Evolutionary conservation across 768 basidiomycete genomes (phyloP).

Genomic region (Hygrocybe punicea): DNA sequence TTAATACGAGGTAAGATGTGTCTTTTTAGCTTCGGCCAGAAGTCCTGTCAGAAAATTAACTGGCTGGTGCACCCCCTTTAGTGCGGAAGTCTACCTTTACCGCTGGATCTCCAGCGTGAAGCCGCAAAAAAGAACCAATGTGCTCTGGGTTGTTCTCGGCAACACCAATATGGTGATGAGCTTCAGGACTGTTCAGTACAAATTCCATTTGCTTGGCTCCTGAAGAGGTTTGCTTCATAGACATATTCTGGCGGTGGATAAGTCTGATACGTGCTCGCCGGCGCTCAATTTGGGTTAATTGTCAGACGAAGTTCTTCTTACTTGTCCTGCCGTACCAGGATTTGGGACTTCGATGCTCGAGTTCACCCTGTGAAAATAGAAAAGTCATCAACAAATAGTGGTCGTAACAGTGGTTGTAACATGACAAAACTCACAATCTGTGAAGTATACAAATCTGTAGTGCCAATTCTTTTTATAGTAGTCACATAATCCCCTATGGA

Average conservation of each 20-base stretch:
- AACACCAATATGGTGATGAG: background rate
- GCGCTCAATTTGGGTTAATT: slow-evolving; percentile 13
- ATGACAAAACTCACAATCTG: background rate
- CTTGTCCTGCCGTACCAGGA: slow-evolving; percentile 5
- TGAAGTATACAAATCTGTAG: background rate
- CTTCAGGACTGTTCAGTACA: background rate
- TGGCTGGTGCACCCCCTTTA: background rate
- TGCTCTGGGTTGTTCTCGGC: background rate
- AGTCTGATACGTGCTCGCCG: slow-evolving; percentile 3
- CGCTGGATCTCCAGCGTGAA: slow-evolving; percentile 1
- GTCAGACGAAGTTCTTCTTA: slow-evolving; percentile 8
- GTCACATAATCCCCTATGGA: slow-evolving; percentile 2
- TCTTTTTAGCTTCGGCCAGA: slow-evolving; percentile 25
- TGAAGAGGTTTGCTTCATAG: background rate
- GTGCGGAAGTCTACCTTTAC: background rate
- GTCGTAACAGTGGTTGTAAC: background rate
- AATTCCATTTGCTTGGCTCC: background rate
- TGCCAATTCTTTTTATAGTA: background rate
- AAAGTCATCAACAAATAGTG: background rate
- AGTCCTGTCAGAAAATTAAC: slow-evolving; percentile 16
- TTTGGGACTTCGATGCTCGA: slow-evolving; percentile 12
- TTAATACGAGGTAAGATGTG: slow-evolving; percentile 19
- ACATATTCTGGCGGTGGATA: background rate
- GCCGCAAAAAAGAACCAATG: background rate
- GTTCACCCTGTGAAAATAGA: slow-evolving; percentile 9